Percentiles rank a stretch among this genome's conserved stretches.
These are phyloP conservation scores for Begonia peltatifolia DNA, from an alignment of 306 rosid species.

Conservation along the genomic window DNA sequence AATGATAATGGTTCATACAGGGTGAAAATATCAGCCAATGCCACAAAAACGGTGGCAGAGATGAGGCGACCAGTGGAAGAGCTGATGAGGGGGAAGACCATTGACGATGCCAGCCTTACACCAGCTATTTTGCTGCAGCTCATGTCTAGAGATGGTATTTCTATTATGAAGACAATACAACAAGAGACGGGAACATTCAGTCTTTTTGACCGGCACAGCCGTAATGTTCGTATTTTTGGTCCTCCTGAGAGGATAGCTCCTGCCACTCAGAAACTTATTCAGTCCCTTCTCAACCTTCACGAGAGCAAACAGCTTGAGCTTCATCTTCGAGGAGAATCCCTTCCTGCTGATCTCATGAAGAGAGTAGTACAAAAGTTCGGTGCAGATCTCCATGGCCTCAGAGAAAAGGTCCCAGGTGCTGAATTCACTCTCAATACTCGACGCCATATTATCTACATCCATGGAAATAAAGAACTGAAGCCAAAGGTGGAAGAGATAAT, in stretches of 20 bases:
- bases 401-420: conserved; percentile 59
- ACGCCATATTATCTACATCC: conserved; percentile 35
- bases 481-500: conserved; percentile 46
- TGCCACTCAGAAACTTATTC: conserved; percentile 45
- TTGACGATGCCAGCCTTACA: conserved; percentile 41
- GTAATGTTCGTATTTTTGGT: conserved; percentile 51
- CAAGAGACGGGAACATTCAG: conserved; percentile 60
- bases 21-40: conserved; percentile 71
- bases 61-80: conserved; percentile 66
- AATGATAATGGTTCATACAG: conserved; percentile 55
- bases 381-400: conserved; percentile 63
- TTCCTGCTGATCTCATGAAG: conserved; percentile 80
- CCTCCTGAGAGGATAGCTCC: conserved; percentile 30
- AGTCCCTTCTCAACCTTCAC: conserved; percentile 41
- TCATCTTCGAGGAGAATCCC: conserved; percentile 47
- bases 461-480: conserved; percentile 56
- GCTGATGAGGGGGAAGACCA: conserved; percentile 53
- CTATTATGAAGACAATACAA: conserved; percentile 34
- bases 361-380: conserved; percentile 66
- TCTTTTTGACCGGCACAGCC: conserved; percentile 46
- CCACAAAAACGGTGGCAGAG: conserved; percentile 71
- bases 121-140: conserved; percentile 54
- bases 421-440: conserved; percentile 42
- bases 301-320: conserved; percentile 57
- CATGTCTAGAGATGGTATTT: conserved; percentile 52